Evolutionary conservation across 768 basidiomycete species (phyloP).

Genomic region (Boletus sp.): DNA sequence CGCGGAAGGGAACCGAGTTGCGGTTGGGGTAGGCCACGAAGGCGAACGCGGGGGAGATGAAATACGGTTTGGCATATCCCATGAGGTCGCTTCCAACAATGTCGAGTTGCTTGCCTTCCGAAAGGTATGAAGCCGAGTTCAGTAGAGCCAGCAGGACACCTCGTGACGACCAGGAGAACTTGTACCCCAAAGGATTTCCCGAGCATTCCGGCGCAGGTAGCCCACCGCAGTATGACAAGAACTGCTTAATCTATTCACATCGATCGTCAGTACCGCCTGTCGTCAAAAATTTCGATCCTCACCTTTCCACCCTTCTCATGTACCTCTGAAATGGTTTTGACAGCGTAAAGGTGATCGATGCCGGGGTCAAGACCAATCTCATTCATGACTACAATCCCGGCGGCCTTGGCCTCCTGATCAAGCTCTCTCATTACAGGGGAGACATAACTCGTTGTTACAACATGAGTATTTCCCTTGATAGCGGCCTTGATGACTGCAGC

Average conservation of each 20-base stretch:
- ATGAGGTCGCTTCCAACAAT: slow-evolving; percentile 84
- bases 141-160: slow-evolving; percentile 93
- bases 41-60: slow-evolving; percentile 90
- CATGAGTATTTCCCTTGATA: slow-evolving; percentile 79
- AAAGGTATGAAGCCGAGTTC: slow-evolving; percentile 82
- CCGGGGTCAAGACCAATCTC: slow-evolving; percentile 98
- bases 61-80: slow-evolving; percentile 88
- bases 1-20: slow-evolving; percentile 84
- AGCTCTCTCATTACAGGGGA: slow-evolving; percentile 88
- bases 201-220: slow-evolving; percentile 90
- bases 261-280: background rate
- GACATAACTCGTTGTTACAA: slow-evolving; percentile 95
- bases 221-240: slow-evolving; percentile 94
- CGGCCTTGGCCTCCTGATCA: slow-evolving; percentile 74
- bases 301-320: slow-evolving; percentile 95
- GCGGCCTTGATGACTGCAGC: slow-evolving; percentile 85
- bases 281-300: slow-evolving; percentile 5
- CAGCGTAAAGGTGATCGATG: slow-evolving; percentile 89
- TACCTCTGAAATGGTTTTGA: slow-evolving; percentile 92
- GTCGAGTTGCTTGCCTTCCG: slow-evolving; percentile 57
- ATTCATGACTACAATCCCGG: slow-evolving; percentile 93
- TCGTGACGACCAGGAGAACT: slow-evolving; percentile 98
- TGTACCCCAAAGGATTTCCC: slow-evolving; percentile 96
- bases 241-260: slow-evolving; percentile 68
- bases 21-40: slow-evolving; percentile 98